Evolutionary conservation across 176 grass and related monocot species (phyloP), one percentile per base, ranked within the genome.

Genomic region (Oryza coarctata): DNA sequence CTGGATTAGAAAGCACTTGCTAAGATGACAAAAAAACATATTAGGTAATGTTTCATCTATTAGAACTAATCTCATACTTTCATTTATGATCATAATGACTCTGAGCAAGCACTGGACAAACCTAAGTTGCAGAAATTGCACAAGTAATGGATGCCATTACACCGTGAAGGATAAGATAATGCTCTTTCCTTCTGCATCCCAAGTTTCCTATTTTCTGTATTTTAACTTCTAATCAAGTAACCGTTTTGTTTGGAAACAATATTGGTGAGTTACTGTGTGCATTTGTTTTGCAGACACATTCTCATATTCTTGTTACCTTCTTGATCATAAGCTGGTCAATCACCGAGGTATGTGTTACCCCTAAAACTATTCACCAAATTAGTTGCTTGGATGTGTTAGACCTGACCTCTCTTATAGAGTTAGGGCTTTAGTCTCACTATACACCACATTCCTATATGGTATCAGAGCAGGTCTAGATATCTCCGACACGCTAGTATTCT

Each of bases 311-410:
- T 36, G 84, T 91, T 80, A 87, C 88, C 76, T 78, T 84, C 34
- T 44, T 93, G 71, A 84, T 91, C 69, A 86, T 93, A 60, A 85
- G 86, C 29, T 97, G 94, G 94, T 93, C 90, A 23, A 78, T 89
- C 32, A 81, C 90, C 36, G 88, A 91, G 83, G 90, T 97, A 83
- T 3, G 14, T 39, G 14, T 74, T 31, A 3, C 30, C 70, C 3
- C 7, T 4, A 71, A 1, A 47, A 1, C 32, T 67, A 12, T 32
- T 74, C 17, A 38, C 9, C 15, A 41, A 70, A 36, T 62, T 63
- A 63, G 5, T 73, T 26, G 7, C 18, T 5, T 49, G 45, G 4
- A n/a, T n/a, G n/a, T n/a, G n/a, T n/a, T n/a, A n/a, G n/a, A n/a
- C n/a, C n/a, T n/a, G n/a, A n/a, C n/a, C n/a, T n/a, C n/a, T n/a